Evolutionary conservation across 192 early-diverging fungal species (phyloP), one percentile per base, ranked within the genome.

Genomic region (Coemansia interrupta): DNA sequence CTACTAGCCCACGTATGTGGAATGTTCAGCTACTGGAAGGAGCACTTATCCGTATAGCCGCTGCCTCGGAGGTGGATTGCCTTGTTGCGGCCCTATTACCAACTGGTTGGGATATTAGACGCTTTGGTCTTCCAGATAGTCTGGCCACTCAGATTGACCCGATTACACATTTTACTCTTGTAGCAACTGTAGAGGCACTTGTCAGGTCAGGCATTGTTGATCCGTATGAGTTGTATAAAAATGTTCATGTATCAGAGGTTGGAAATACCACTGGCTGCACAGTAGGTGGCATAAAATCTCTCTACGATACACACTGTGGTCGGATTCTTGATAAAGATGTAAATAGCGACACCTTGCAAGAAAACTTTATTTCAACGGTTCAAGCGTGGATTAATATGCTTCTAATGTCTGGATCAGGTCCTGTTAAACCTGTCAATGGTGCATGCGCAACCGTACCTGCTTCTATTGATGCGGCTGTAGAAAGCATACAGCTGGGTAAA

Each of bases 351-450:
- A 90, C 93, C 66, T 80, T 94, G 52, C 92, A 94, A 65, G 92
- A 94, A 72, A 85, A 84, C 30, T 94, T 94, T 83, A 92, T 94
- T 80, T 93, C 92, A 84, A 94, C 92, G 55, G 93, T 92, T 88
- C 85, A 91, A 48, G 91, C 90, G 54, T 94, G 92, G 92, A 83
- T 94, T 63, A 94, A 94, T 81, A 83, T 94, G 85, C 80, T 94
- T 63, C 74, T 94, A 50, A 81, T 94, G 15, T 92, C 91, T 14
- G 86, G 90, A 15, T 92, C 91, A 14, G 92, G 92, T 44, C 92
- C 92, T 20, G 91, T 94, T 78, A 92, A 58, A 39, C 53, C 53
- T 22, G 24, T 39, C 4, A 89, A 90, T 45, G 89, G 90, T 55
- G 92, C 92, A 50, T 94, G 92, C 64, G 92, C 92, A 23, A 94